These are phyloP conservation scores for Diaporthe eres DNA, from an alignment of 2,329 filamentous ascomycete genomes.

Conservation along the genomic window DNA sequence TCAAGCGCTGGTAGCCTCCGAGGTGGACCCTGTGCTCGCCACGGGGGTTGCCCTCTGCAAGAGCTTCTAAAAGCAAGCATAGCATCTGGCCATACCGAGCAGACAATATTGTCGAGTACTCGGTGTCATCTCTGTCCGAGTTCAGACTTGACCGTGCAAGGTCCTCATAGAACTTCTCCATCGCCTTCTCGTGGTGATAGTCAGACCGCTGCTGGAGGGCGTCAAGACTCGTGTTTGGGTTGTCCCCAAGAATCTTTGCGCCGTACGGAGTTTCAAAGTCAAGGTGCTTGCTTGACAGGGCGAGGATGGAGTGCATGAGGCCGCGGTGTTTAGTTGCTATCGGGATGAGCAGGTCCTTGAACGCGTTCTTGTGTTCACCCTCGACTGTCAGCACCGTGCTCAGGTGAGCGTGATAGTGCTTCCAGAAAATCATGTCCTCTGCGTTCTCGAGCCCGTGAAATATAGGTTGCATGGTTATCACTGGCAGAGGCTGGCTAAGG, in stretches of 20 bases:
- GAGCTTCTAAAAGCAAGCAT: constrained; percentile 70
- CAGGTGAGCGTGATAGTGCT: constrained; percentile 85
- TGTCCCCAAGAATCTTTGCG: constrained; percentile 64
- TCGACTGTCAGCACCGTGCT: constrained; percentile 87
- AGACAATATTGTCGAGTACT: constrained; percentile 63
- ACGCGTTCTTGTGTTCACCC: constrained; percentile 85
- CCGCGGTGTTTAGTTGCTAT: constrained; percentile 85
- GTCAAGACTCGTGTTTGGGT: constrained; percentile 61
- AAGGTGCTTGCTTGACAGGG: constrained; percentile 84
- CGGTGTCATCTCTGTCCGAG: constrained; percentile 58
- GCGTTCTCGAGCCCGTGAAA: constrained; percentile 86
- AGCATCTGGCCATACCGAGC: constrained; percentile 75
- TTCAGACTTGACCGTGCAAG: constrained; percentile 53
- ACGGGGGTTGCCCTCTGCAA: constrained; percentile 67
- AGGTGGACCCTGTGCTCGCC: constrained; percentile 88
- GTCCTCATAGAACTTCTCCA: constrained; percentile 65
- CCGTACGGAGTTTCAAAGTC: constrained; percentile 72
- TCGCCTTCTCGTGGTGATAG: constrained; percentile 69
- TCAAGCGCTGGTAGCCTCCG: constrained; percentile 79
- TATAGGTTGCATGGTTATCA: constrained; percentile 73
- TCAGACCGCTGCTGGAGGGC: constrained; percentile 65
- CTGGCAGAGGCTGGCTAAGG: constrained; percentile 61
- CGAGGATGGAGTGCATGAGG: constrained; percentile 91
- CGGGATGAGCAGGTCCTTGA: constrained; percentile 86
- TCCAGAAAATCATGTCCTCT: constrained; percentile 84